Evolutionary conservation across 352 stramenopile species (phyloP).

Genomic region (Pythium folliculosum): DNA sequence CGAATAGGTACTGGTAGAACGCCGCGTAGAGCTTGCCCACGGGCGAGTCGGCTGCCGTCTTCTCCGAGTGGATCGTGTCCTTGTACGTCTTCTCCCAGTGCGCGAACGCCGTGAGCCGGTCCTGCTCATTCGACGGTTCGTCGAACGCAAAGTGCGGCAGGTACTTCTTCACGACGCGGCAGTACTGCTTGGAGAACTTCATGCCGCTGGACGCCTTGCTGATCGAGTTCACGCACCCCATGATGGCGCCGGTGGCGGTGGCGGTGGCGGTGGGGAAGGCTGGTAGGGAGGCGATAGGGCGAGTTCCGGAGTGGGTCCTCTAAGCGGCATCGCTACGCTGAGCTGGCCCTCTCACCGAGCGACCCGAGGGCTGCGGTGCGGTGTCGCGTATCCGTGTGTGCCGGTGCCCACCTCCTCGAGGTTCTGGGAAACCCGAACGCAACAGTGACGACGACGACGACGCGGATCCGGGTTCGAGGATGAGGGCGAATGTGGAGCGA

Average conservation of each 20-base stretch:
- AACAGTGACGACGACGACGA: not conserved
- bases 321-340: not conserved
- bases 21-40: conserved; percentile 61
- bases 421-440: conserved; percentile 1
- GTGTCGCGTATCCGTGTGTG: too few relatives aligned
- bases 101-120: conserved; percentile 52
- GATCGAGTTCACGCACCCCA: conserved; percentile 27
- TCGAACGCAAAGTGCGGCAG: conserved; percentile 59
- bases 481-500: not conserved
- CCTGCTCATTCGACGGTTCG: conserved; percentile 49
- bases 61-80: conserved; percentile 69
- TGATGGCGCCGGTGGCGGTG: not conserved
- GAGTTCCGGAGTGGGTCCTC: conserved; percentile 1
- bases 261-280: not conserved
- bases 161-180: conserved; percentile 61
- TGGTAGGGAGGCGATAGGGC: not conserved
- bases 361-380: too few relatives aligned
- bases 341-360: not conserved
- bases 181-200: conserved; percentile 71
- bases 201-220: conserved; percentile 2
- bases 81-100: conserved; percentile 72
- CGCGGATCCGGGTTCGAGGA: conserved; percentile 11
- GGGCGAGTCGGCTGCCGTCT: conserved; percentile 40
- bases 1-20: conserved; percentile 73
- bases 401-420: not conserved